Base-by-base conservation (phyloP, 164 flowering plant genomes). In the Berberis thunbergii region DNA sequence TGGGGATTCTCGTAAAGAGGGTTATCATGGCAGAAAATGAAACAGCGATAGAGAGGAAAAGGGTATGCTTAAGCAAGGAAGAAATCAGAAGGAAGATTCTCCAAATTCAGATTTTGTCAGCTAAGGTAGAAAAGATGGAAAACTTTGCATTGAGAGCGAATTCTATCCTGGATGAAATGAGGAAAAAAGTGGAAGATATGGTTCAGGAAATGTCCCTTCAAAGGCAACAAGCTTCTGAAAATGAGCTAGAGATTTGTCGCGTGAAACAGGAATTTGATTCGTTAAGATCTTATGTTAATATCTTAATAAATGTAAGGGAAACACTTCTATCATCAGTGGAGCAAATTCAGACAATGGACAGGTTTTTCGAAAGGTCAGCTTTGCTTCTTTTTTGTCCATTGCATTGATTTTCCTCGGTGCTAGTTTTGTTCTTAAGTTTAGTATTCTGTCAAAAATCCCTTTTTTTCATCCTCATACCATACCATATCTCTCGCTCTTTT, bases 291-390 rank as follows among this genome's bases (percentile, higher is more conserved):
- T 91, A 87, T 72, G 94, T 95, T 57, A 86, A 86, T 66, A 86
- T 91, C 73, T 91, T 95, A 63, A 85, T 91, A 65, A 87, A 84
- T 67, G 96, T 91, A 49, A 81, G 99, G 70, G 96, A 95, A 76
- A 91, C 96, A 59, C 89, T 95, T 67, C 79, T 89, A 53, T 91
- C 97, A 63, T 91, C 99, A 12, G 99, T 91, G 80, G 86, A 85
- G 87, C 26, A 26, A 26, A 96, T 91, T 70, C 97, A 95, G 72
- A 89, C 90, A 2, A 91, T 85, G 60, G 97, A 89, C 77, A 85
- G 69, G 83, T 89, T 85, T 49, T 91, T 95, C 72, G 97, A 95
- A 71, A 78, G 99, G 99, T 94, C 26, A 26, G 26, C 26, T 26
- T 26, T 26, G 26, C 26, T 26, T 26, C 26, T 26, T 26, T 26